phyloP scores from a whole-genome alignment of 2,329 filamentous ascomycete species.

The Aurifilum marmelostoma region DNA sequence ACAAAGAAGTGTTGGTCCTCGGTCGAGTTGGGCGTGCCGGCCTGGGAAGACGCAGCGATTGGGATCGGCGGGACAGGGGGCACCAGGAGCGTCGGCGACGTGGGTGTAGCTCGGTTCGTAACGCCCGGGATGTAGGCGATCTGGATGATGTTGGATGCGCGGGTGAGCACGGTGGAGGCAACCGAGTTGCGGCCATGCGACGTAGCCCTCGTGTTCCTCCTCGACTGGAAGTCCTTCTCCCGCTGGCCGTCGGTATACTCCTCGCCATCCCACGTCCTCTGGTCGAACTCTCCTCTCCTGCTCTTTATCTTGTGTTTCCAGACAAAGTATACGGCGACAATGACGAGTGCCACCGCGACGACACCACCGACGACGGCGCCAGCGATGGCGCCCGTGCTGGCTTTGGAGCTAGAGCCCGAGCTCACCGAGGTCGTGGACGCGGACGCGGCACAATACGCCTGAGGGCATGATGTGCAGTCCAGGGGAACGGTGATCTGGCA shows the following conservation, averaged over 20 bases:
- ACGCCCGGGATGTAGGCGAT: conserved; percentile 99
- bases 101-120: conserved; percentile 84
- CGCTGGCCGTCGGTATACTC: conserved; percentile 50
- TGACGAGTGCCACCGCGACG: conserved; percentile 70
- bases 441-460: conserved; percentile 48
- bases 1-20: conserved; percentile 93
- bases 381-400: conserved; percentile 83
- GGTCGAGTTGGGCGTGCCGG: conserved; percentile 57
- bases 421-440: conserved; percentile 30
- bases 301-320: conserved; percentile 89
- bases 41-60: conserved; percentile 63
- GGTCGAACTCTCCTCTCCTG: conserved; percentile 64
- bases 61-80: conserved; percentile 95
- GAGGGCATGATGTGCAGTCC: conserved; percentile 52
- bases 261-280: conserved; percentile 60
- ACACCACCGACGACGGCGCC: conserved; percentile 90
- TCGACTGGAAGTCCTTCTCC: conserved; percentile 57
- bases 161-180: conserved; percentile 91
- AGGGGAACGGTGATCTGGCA: conserved; percentile 52
- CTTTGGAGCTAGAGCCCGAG: conserved; percentile 44
- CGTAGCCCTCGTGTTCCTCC: conserved; percentile 69
- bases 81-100: conserved; percentile 78
- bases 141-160: conserved; percentile 98
- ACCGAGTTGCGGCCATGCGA: conserved; percentile 89
- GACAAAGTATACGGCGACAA: conserved; percentile 73